Evolutionary conservation across 140 eudicot species (phyloP), one percentile per base, ranked within the genome.

Genomic region (Senecio squalidus): DNA sequence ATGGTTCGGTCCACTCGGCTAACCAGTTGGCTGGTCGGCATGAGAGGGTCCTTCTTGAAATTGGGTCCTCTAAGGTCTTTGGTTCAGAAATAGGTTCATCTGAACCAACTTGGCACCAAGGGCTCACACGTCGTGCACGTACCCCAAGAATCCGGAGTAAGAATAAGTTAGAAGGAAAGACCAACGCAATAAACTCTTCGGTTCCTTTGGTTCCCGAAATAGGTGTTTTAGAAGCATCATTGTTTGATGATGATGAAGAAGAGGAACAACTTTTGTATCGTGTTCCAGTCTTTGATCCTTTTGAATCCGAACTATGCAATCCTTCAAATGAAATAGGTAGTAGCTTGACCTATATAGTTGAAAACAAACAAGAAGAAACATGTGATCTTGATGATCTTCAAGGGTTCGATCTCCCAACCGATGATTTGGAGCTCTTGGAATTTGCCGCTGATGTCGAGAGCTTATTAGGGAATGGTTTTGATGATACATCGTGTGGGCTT

Each of bases 11-110:
- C 8, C 97, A 89, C 61, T 77, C 84, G 11, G 95, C 95, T 13
- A 89, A 85, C 73, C 95, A 76, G 71, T 55, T 89, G 67, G 97
- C 95, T 3, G 68, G 93, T 40, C 69, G 89, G 14, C 97, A 89
- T 27, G 82, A 89, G 47, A 56, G 97, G 54, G 84, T 89, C 40
- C 78, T 83, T 9, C 74, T 84, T 1, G 79, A 67, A 41, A 67
- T 69, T 0, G 66, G 74, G 7, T 58, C 88, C 22, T 66, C 22
- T 68, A 77, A 74, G 60, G 11, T 55, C n/a, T 50, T 30, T 27
- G 77, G 68, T 14, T 48, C 57, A 10, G 59, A 16, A 2, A 27
- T 17, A 2, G 51, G 8, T 8, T 34, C 61, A 30, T 49, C 44
- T 15, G 64, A 58, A 20, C 96, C 94, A 18, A 48, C 90, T 4